Evolutionary conservation across 371 early-diverging fungal species (phyloP), one percentile per base, ranked within the genome.

Genomic region (Rhizopus microsporus): DNA sequence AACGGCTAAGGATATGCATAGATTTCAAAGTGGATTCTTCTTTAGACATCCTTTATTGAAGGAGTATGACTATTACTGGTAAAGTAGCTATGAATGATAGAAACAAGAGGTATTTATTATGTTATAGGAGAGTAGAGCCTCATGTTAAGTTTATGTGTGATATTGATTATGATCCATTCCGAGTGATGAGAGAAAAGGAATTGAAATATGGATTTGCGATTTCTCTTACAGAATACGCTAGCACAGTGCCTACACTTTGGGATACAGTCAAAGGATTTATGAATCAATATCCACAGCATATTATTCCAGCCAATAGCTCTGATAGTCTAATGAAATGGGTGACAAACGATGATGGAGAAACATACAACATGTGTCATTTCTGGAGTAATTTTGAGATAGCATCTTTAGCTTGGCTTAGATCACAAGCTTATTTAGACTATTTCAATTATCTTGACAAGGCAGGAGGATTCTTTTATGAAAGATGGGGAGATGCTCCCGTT

Each of bases 351-450:
- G 62, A 60, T 17, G 77, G 77, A 8, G 53, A 77, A 15, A 69
- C 63, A 7, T 89, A 89, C 68, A 89, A 88, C 51, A 69, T 85
- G 32, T 95, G 96, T 68, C 97, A 97, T 63, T 98, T 96, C 62
- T 96, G 98, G 97, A 91, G 93, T 46, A 98, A 97, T 63, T 97
- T 98, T 80, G 98, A 97, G 71, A 93, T 98, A 48, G 98, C 82
- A 12, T 82, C 83, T 56, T 78, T 97, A 62, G 80, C 87, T 12
- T 90, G 94, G 71, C 90, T 90, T 66, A 80, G 95, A 59, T 75
- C 82, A 10, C 66, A 78, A 17, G 78, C 74, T 15, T 94, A 83
- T 65, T 93, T 98, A 60, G 82, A 93, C 38, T 88, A 81, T 39
- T 72, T 80, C 17, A 66, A 67, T 47, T 51, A 68, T 60, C 69